These are phyloP conservation scores for Cicer arietinum DNA, from an alignment of 306 rosid genomes.

Conservation along the genomic window DNA sequence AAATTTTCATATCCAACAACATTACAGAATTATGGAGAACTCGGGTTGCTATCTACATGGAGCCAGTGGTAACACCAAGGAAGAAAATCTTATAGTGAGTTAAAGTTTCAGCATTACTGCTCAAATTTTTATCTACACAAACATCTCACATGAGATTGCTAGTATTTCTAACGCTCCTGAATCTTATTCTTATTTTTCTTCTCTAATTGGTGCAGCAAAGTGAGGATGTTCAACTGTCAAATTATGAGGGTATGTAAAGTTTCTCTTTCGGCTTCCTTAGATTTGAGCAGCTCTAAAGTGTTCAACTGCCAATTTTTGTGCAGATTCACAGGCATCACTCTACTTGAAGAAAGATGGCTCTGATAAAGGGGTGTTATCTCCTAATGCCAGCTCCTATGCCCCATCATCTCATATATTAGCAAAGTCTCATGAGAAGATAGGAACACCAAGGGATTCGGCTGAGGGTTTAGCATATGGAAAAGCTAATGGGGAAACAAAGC, in stretches of 20 bases:
- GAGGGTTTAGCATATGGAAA: conserved; percentile 55
- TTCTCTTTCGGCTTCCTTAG: conserved; percentile 23
- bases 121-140: conserved; percentile 25
- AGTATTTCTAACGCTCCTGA: conserved; percentile 38
- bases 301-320: conserved; percentile 30
- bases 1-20: conserved; percentile 29
- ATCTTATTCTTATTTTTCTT: conserved; percentile 43
- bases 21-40: conserved; percentile 64
- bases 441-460: conserved; percentile 48
- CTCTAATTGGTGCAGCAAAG: conserved; percentile 58
- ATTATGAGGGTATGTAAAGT: conserved; percentile 70
- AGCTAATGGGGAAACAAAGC: conserved; percentile 56
- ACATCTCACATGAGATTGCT: conserved; percentile 36
- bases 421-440: conserved; percentile 62
- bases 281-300: conserved; percentile 24
- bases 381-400: conserved; percentile 56
- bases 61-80: conserved; percentile 48
- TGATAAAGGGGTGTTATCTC: conserved; percentile 63
- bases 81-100: conserved; percentile 69
- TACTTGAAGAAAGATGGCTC: too few relatives aligned
- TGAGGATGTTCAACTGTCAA: conserved; percentile 61
- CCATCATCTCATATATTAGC: conserved; percentile 52
- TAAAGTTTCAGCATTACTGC: conserved; percentile 43
- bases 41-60: conserved; percentile 50
- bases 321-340: conserved; percentile 65